phyloP scores from a whole-genome alignment of 1,284 basidiomycete genomes.

The Ustilago xerochloae region DNA sequence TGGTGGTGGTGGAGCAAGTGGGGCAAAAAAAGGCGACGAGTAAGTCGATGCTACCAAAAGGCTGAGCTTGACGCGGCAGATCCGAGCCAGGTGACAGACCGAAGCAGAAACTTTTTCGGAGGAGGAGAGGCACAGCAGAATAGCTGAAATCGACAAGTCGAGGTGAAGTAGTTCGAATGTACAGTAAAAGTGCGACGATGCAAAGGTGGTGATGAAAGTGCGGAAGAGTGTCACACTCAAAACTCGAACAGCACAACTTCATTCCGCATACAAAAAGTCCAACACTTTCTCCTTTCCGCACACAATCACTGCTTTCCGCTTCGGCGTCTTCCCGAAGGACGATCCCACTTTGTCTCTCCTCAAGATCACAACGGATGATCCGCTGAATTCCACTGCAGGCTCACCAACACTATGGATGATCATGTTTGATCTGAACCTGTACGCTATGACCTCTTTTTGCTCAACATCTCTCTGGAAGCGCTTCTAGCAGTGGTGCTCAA shows the following conservation, averaged over 20 bases:
- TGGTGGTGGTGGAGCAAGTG: not conserved
- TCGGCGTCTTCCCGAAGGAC: too few species aligned
- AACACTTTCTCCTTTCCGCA: too few species aligned
- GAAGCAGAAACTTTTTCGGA: not conserved
- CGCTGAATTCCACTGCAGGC: too few species aligned
- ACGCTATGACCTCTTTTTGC: too few species aligned
- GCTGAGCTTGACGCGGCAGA: not conserved
- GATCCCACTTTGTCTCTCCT: too few species aligned
- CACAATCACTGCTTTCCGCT: too few species aligned
- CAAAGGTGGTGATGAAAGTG: not conserved
- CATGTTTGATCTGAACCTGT: too few species aligned
- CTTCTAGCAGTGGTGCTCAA: too few species aligned
- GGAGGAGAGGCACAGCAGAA: not conserved
- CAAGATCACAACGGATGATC: too few species aligned
- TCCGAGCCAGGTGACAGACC: not conserved
- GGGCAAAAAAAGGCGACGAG: not conserved
- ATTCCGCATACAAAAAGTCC: constrained; percentile 2
- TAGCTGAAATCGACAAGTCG: constrained; percentile 10
- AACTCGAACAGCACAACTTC: not conserved
- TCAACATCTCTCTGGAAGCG: too few species aligned
- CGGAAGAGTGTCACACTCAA: not conserved
- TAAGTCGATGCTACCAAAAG: not conserved
- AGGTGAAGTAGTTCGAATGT: too few species aligned
- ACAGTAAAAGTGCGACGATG: not conserved
- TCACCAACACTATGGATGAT: too few species aligned